Conservation (phyloP, 768 basidiomycete genomes). For the Leucocoprinus leucothites region DNA sequence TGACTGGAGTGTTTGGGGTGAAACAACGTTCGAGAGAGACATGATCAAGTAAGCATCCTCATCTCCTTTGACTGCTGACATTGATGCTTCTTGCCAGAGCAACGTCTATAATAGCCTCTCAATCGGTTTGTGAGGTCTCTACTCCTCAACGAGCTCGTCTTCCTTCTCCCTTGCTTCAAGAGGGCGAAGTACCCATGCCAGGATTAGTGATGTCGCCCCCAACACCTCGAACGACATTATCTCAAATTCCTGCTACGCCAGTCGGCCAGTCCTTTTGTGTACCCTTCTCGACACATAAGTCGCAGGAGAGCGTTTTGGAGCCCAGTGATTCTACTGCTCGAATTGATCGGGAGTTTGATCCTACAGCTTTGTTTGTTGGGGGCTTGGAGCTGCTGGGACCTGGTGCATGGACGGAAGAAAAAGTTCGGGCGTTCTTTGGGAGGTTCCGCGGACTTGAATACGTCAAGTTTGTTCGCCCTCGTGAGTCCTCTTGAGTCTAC, state of each 20-base stretch:
- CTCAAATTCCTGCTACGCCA: constrained; percentile 48
- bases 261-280: constrained; percentile 34
- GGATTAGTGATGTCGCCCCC: constrained; percentile 45
- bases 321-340: constrained; percentile 13
- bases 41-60: constrained; percentile 9
- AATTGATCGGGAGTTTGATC: constrained; percentile 51
- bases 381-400: constrained; percentile 66
- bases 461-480: constrained; percentile 62
- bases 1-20: constrained; percentile 26
- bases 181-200: constrained; percentile 35
- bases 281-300: constrained; percentile 23
- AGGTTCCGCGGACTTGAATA: constrained; percentile 63
- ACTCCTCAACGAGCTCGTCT: not conserved
- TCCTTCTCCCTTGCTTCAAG: not conserved
- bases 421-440: constrained; percentile 54
- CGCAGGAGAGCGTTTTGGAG: constrained; percentile 20
- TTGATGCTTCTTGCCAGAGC: not conserved
- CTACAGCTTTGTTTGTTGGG: constrained; percentile 72
- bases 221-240: constrained; percentile 48
- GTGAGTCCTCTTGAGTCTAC: constrained; percentile 35
- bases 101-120: not conserved
- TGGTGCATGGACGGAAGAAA: constrained; percentile 67
- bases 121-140: not conserved
- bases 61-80: not conserved
- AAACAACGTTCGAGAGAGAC: not conserved